These are phyloP conservation scores for Debaryomyces sp. DNA, from an alignment of 1,139 yeast species.

Conservation along the genomic window DNA sequence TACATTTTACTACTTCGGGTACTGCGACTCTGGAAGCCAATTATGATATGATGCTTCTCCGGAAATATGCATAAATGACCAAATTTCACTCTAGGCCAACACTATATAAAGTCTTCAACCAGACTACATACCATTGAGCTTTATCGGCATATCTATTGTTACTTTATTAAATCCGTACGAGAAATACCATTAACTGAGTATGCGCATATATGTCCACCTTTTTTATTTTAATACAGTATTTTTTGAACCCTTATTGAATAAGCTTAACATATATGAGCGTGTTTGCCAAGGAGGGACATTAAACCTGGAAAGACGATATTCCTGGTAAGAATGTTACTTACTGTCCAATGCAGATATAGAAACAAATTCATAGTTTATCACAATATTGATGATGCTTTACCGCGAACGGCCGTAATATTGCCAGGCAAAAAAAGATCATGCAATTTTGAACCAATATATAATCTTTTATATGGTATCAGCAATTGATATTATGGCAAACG, in stretches of 20 bases:
- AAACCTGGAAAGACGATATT: too few species aligned
- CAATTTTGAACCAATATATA: not conserved
- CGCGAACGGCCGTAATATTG: not conserved
- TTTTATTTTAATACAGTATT: not conserved
- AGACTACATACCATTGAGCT: not conserved
- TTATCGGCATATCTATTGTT: not conserved
- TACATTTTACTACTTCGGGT: conserved; percentile 1
- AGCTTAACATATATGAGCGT: too few species aligned
- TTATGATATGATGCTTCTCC: not conserved
- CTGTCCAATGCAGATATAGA: not conserved
- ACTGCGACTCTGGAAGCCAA: not conserved
- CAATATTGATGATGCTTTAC: not conserved
- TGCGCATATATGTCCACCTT: not conserved
- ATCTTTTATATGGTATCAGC: not conserved
- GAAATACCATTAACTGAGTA: not conserved
- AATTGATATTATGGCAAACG: not conserved
- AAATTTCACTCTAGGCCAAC: not conserved
- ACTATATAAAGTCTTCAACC: not conserved
- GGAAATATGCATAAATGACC: not conserved
- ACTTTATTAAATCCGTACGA: not conserved
- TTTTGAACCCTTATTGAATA: not conserved
- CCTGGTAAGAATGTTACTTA: not conserved
- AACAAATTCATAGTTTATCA: not conserved
- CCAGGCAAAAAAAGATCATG: not conserved
- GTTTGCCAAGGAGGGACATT: not conserved